Percentiles rank a stretch among this genome's conserved stretches.
phyloP scores from a whole-genome alignment of 345 rosid species.

The Arabis hirsuta region DNA sequence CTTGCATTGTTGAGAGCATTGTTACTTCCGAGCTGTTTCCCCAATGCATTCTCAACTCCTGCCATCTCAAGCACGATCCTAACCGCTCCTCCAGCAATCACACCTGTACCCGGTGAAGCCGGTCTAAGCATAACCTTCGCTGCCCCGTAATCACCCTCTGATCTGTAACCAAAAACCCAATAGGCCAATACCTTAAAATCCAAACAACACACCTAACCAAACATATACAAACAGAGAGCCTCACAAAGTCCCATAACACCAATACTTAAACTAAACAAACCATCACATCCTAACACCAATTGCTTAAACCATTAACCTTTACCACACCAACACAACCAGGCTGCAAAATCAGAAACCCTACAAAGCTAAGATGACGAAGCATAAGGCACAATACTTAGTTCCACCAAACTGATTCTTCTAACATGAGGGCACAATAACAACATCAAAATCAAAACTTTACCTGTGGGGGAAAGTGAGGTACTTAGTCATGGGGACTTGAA shows the following conservation, averaged over 20 bases:
- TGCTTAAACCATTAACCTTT: too few relatives aligned
- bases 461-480: conserved; percentile 87
- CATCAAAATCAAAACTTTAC: conserved; percentile 44
- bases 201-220: neutral
- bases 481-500: conserved; percentile 87
- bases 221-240: conserved; percentile 6
- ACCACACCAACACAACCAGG: neutral
- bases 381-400: neutral
- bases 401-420: neutral
- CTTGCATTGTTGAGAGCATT: conserved; percentile 93
- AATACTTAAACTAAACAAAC: conserved; percentile 2
- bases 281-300: neutral
- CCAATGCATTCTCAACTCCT: conserved; percentile 82
- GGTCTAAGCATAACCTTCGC: conserved; percentile 97
- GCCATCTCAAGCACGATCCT: conserved; percentile 93
- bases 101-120: conserved; percentile 91
- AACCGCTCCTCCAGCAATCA: conserved; percentile 93
- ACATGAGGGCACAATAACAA: neutral
- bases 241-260: neutral
- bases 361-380: neutral
- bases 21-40: conserved; percentile 79
- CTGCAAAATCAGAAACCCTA: neutral
- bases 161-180: conserved; percentile 45
- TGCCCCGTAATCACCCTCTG: conserved; percentile 87
- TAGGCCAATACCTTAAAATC: neutral